Percentiles rank a stretch among this genome's conserved stretches.
Conservation (phyloP, 2,329 filamentous ascomycete species). For the Polytolypa hystricis region DNA sequence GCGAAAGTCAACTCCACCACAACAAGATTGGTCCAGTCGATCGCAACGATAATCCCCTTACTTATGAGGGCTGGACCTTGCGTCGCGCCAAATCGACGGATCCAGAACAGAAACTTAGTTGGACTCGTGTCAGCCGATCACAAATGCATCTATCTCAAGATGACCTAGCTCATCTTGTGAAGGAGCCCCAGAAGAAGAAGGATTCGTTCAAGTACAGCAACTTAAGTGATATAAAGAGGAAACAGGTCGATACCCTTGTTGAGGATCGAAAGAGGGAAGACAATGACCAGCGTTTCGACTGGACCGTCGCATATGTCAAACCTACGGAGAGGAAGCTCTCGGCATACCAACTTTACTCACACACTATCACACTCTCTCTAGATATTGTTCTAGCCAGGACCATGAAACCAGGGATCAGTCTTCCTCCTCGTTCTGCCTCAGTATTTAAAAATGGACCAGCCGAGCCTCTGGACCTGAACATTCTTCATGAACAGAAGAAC, state of each 20-base stretch:
- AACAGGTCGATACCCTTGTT: constrained; percentile 27
- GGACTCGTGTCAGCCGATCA: constrained; percentile 20
- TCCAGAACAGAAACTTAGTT: constrained; percentile 21
- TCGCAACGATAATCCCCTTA: background rate
- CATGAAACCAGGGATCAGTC: constrained; percentile 13
- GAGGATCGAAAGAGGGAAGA: constrained; percentile 18
- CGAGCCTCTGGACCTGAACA: constrained; percentile 6
- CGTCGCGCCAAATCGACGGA: constrained; percentile 20
- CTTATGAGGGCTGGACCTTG: constrained; percentile 28
- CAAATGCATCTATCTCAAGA: constrained; percentile 23
- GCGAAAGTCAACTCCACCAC: background rate
- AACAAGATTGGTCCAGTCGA: background rate
- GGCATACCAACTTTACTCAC: constrained; percentile 11
- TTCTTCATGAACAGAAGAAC: background rate
- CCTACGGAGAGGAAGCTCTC: constrained; percentile 18
- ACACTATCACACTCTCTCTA: constrained; percentile 24
- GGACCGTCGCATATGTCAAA: constrained; percentile 28
- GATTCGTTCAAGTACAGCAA: constrained; percentile 20
- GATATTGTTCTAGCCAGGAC: constrained; percentile 25
- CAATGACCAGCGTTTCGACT: constrained; percentile 22
- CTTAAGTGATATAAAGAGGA: constrained; percentile 19
- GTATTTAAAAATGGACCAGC: constrained; percentile 11
- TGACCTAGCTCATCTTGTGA: constrained; percentile 21
- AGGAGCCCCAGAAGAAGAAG: constrained; percentile 20
- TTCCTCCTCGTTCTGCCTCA: background rate